Conservation (phyloP, 208 protist genomes). For the Novymonas esmeraldas region DNA sequence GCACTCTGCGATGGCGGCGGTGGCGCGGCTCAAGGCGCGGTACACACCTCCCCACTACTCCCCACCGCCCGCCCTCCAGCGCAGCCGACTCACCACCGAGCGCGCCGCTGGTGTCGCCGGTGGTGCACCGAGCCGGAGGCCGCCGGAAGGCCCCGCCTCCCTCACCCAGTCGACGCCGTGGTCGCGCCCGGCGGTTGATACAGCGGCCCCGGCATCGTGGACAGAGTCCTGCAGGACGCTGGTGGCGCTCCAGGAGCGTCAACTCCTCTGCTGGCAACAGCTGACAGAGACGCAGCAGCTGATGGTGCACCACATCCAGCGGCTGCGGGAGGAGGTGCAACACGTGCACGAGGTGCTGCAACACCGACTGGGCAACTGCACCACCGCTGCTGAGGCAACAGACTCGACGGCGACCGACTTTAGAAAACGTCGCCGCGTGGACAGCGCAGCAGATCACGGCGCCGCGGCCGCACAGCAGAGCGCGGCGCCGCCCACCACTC, state of each 20-base stretch:
- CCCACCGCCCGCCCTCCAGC: slow-evolving; percentile 8
- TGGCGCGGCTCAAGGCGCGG: slow-evolving; percentile 32
- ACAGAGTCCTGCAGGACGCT: slow-evolving; percentile 8
- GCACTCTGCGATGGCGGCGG: not conserved
- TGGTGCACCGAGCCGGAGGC: not conserved
- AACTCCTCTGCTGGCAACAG: slow-evolving; percentile 28
- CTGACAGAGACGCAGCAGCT: slow-evolving; percentile 17
- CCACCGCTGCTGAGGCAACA: not conserved
- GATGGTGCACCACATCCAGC: slow-evolving; percentile 11
- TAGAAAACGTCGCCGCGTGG: not conserved
- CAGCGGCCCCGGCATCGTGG: not conserved
- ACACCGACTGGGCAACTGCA: not conserved
- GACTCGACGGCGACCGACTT: not conserved
- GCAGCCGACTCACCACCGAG: not conserved
- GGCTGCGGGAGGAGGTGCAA: slow-evolving; percentile 13
- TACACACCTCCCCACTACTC: slow-evolving; percentile 18
- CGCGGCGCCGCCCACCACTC: slow-evolving; percentile 1
- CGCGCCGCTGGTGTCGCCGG: not conserved
- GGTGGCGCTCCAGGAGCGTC: slow-evolving; percentile 20
- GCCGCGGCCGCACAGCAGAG: not conserved
- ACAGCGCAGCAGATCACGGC: not conserved
- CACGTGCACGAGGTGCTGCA: slow-evolving; percentile 1
- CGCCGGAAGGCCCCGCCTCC: too few species aligned
- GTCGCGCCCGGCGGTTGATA: not conserved
- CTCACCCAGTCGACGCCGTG: not conserved